phyloP scores from a whole-genome alignment of 352 stramenopile genomes.

The Phytophthora parvispora region DNA sequence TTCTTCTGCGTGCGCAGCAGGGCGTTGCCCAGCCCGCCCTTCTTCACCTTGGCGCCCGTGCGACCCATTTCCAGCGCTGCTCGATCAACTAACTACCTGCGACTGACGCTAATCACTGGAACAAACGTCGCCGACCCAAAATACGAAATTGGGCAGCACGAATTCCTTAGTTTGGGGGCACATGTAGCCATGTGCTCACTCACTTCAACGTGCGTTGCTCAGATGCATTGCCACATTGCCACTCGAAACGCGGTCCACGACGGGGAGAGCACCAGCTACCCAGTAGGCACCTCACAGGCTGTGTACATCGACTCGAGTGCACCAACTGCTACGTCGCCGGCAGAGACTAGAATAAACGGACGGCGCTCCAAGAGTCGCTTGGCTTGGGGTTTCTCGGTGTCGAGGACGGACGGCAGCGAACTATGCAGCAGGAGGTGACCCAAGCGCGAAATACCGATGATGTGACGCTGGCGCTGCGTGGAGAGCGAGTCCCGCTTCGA shows the following conservation, averaged over 20 bases:
- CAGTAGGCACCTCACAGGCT: too few relatives aligned
- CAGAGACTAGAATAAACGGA: not conserved
- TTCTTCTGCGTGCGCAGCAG: constrained; percentile 86
- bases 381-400: not conserved
- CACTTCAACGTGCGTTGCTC: constrained; percentile 13
- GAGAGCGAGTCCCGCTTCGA: constrained; percentile 47
- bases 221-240: too few relatives aligned
- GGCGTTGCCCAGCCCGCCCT: constrained; percentile 77
- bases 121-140: not conserved
- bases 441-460: not conserved
- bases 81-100: not conserved
- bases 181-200: constrained; percentile 12
- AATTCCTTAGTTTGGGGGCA: not conserved
- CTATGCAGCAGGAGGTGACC: not conserved
- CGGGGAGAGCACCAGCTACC: too few relatives aligned
- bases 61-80: constrained; percentile 62
- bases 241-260: too few relatives aligned
- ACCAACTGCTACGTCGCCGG: too few relatives aligned
- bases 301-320: too few relatives aligned
- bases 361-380: constrained; percentile 4
- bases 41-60: constrained; percentile 79
- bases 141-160: not conserved
- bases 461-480: constrained; percentile 61
- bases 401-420: not conserved
- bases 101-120: constrained; percentile 30